Conservation (phyloP, 192 early-diverging fungal species). For the Coemansia sp. region DNA sequence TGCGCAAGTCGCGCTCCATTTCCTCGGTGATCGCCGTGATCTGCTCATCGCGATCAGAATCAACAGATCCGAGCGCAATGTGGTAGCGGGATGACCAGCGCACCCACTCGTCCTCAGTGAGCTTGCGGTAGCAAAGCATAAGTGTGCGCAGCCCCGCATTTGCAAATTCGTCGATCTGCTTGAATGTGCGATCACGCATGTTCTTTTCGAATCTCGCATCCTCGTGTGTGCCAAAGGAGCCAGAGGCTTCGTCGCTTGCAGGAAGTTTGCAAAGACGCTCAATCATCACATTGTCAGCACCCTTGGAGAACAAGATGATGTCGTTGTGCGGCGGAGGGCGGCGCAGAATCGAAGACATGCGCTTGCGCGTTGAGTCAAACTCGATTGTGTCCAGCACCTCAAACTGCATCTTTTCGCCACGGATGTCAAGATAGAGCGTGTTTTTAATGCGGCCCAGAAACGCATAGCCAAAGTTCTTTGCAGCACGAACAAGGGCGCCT, state of each 20-base stretch:
- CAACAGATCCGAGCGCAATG: slow-evolving; percentile 67
- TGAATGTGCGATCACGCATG: slow-evolving; percentile 61
- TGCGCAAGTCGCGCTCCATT: slow-evolving; percentile 79
- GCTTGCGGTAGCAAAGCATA: slow-evolving; percentile 75
- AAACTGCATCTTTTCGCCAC: slow-evolving; percentile 71
- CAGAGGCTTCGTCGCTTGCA: background rate
- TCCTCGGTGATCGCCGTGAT: slow-evolving; percentile 72
- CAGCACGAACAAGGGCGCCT: slow-evolving; percentile 78
- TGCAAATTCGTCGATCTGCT: slow-evolving; percentile 76
- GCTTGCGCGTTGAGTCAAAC: slow-evolving; percentile 95
- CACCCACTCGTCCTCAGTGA: slow-evolving; percentile 74
- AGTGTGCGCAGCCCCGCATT: slow-evolving; percentile 90
- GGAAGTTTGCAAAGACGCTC: slow-evolving; percentile 62
- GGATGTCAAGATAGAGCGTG: slow-evolving; percentile 65
- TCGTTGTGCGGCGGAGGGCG: slow-evolving; percentile 75
- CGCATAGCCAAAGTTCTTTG: slow-evolving; percentile 75
- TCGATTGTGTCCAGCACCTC: slow-evolving; percentile 86
- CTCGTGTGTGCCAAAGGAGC: slow-evolving; percentile 33
- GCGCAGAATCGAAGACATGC: slow-evolving; percentile 87
- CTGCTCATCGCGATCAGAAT: slow-evolving; percentile 73
- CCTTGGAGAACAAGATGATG: slow-evolving; percentile 88
- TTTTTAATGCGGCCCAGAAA: slow-evolving; percentile 65
- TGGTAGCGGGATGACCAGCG: slow-evolving; percentile 77
- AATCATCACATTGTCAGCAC: slow-evolving; percentile 95
- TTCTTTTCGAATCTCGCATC: slow-evolving; percentile 55